These are phyloP conservation scores for Alloascoidea hylecoeti DNA, from an alignment of 805 yeast species.

Conservation along the genomic window DNA sequence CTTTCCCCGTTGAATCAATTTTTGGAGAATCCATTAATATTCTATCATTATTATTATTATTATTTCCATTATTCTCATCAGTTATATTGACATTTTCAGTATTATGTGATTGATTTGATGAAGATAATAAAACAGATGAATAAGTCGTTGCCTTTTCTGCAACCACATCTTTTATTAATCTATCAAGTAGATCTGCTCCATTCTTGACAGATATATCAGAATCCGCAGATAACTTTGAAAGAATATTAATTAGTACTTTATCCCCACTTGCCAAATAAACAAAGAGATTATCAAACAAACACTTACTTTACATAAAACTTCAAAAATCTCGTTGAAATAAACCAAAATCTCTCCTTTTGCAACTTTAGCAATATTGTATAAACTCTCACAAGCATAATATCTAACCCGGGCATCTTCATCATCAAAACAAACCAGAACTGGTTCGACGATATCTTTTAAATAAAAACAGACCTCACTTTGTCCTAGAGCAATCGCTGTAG, in stretches of 20 bases:
- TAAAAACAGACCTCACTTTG: slow-evolving; percentile 53
- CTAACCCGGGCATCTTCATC: slow-evolving; percentile 79
- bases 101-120: too few relatives aligned
- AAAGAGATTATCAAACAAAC: not conserved
- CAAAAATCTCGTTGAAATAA: slow-evolving; percentile 72
- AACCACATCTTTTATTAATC: slow-evolving; percentile 68
- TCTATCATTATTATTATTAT: not conserved
- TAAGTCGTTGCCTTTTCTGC: slow-evolving; percentile 70
- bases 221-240: slow-evolving; percentile 45
- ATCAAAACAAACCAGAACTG: slow-evolving; percentile 69
- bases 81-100: slow-evolving; percentile 32
- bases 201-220: slow-evolving; percentile 68
- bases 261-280: not conserved
- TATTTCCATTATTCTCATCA: slow-evolving; percentile 21
- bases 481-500: slow-evolving; percentile 70
- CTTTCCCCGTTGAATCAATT: slow-evolving; percentile 36
- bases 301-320: slow-evolving; percentile 44
- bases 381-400: slow-evolving; percentile 74
- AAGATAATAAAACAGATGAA: slow-evolving; percentile 43
- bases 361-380: slow-evolving; percentile 72
- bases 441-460: slow-evolving; percentile 57
- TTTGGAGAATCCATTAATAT: slow-evolving; percentile 16
- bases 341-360: slow-evolving; percentile 71
- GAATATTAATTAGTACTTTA: not conserved
- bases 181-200: slow-evolving; percentile 69